Base-by-base conservation (phyloP, 371 early-diverging fungal species). In the Lichtheimia hyalospora region DNA sequence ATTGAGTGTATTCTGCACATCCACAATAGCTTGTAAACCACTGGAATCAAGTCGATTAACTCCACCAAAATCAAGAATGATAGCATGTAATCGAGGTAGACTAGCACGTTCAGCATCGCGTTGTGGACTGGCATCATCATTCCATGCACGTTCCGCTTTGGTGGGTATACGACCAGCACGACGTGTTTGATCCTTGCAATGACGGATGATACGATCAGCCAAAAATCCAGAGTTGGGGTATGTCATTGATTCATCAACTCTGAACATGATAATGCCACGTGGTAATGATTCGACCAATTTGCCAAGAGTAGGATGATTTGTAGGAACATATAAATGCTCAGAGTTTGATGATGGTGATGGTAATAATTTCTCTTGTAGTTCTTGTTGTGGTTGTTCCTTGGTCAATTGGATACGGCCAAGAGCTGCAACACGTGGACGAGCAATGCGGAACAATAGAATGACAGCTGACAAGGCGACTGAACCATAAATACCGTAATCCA, bases 401-500 rank as follows among this genome's bases (percentile, higher is more conserved):
- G 51, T 52, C 14, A 80, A 56, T 39, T 70, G 67, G 39, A 82
- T 64, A 50, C 75, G 75, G n/a, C 73, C 75, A 2, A 86, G 54
- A 13, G 66, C 70, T 54, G 69, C 71, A 60, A 77, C 71, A 7
- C 75, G 71, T 18, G 93, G 90, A 14, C 89, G 83, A 3, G 93
- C 93, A 53, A 90, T 69, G 25, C 89, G 83, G 69, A 85, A 67
- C 12, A 93, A 70, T 3, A 93, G 73, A 34, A 90, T 78, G 7
- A 84, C 61, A 18, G 87, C 71, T 0, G 90, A 81, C 54, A 89
- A 71, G 16, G 66, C 84, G 3, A 88, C 86, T 15, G 89, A 80
- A 4, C 73, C 78, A 59, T 86, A 86, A 49, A 93, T 89, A 18
- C 88, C 91, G 46, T 78, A 77, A 52, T 92, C 90, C 49, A 90